Evolutionary conservation across 129 eudicot species (phyloP).

Genomic region (carrot (Daucus carota)): DH1_v3.0 NC_030385.2:43609001-43609500

Average conservation of each 20-base stretch:
- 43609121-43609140: background rate
- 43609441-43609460: background rate
- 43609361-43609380: background rate
- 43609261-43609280: background rate
- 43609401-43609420: background rate
- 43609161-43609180: background rate
- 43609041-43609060: background rate
- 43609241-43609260: background rate
- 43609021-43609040: background rate
- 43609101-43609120: background rate
- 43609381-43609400: no score
- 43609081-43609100: background rate
- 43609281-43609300: background rate
- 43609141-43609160: no score
- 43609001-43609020: background rate
- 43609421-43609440: background rate
- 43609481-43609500: background rate
- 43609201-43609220: background rate
- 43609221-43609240: background rate
- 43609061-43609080: background rate
- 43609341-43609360: background rate
- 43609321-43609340: background rate
- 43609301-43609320: background rate
- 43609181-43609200: background rate
- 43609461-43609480: background rate